Conservation (phyloP, 495 filamentous ascomycete species). For the Daldinia bambusicola region DNA sequence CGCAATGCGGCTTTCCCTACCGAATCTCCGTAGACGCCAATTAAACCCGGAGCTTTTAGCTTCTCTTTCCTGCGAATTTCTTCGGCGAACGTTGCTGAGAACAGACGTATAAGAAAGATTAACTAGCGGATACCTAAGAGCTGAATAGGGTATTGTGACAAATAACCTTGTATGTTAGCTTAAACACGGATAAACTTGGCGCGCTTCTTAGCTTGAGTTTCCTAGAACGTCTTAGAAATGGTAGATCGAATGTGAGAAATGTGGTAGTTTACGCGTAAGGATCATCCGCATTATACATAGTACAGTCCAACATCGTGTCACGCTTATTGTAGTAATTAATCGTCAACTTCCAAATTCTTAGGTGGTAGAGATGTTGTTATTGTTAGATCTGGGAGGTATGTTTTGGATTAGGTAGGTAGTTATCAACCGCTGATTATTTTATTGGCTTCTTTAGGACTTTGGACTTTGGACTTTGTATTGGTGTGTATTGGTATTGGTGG, state of each 20-base stretch:
- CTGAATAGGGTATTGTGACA: slow-evolving; percentile 3
- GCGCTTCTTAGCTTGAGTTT: background rate
- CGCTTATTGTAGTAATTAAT: slow-evolving; percentile 1
- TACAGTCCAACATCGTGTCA: background rate
- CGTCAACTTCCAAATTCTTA: background rate
- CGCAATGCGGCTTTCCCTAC: background rate
- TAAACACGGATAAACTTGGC: background rate
- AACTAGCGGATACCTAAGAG: background rate
- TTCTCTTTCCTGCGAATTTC: background rate
- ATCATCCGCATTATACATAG: too few species aligned
- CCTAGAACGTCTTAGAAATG: background rate
- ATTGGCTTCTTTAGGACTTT: background rate
- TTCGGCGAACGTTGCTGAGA: background rate
- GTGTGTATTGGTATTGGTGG: too few species aligned
- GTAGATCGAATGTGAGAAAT: background rate
- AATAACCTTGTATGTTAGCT: background rate
- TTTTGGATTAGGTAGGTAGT: background rate
- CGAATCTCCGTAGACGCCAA: background rate
- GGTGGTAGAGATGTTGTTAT: background rate
- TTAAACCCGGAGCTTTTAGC: background rate
- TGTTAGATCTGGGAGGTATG: slow-evolving; percentile 1
- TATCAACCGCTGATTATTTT: background rate
- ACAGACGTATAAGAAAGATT: background rate
- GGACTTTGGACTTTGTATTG: too few species aligned
- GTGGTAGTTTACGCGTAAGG: too few species aligned